Conservation (phyloP, 208 protist species). For the Leishmania guyanensis region DNA sequence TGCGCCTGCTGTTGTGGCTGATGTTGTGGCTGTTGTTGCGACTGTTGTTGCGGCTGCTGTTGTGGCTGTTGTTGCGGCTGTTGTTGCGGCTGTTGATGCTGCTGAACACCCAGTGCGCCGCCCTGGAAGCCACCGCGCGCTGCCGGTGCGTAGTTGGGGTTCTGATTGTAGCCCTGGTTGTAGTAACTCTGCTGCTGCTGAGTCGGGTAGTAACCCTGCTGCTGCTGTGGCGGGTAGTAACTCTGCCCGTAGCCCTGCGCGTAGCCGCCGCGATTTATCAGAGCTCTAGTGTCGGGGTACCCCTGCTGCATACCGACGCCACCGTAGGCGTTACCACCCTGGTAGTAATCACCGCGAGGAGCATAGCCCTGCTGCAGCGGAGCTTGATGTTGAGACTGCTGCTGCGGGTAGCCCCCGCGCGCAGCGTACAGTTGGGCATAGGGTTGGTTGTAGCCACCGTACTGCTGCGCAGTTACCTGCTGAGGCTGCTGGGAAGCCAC, state of each 20-base stretch:
- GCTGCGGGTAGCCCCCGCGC: conserved; percentile 4
- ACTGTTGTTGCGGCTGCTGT: conserved; percentile 12
- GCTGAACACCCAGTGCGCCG: conserved; percentile 21
- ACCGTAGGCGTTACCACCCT: neutral
- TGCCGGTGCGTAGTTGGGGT: conserved; percentile 7
- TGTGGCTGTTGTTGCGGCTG: neutral
- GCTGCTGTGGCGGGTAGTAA: neutral
- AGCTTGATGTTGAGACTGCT: conserved; percentile 1
- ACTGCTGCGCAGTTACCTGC: conserved; percentile 7
- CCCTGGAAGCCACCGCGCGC: conserved; percentile 26
- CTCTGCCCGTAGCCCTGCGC: conserved; percentile 14
- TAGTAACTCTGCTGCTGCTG: conserved; percentile 15
- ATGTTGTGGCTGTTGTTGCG: neutral
- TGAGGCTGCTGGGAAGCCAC: conserved; percentile 11
- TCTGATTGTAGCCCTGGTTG: conserved; percentile 11
- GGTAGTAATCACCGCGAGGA: conserved; percentile 33
- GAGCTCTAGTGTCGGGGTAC: conserved; percentile 5
- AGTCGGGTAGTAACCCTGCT: conserved; percentile 24
- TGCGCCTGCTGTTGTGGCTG: conserved; percentile 18
- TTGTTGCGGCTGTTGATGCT: conserved; percentile 1
- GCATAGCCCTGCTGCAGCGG: conserved; percentile 23
- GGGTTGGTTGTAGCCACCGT: conserved; percentile 25
- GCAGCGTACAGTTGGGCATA: conserved; percentile 6
- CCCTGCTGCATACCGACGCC: conserved; percentile 6
- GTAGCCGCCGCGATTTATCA: neutral